Base-by-base conservation (phyloP, 1,139 yeast genomes). In the Geotrichum siamense region DNA sequence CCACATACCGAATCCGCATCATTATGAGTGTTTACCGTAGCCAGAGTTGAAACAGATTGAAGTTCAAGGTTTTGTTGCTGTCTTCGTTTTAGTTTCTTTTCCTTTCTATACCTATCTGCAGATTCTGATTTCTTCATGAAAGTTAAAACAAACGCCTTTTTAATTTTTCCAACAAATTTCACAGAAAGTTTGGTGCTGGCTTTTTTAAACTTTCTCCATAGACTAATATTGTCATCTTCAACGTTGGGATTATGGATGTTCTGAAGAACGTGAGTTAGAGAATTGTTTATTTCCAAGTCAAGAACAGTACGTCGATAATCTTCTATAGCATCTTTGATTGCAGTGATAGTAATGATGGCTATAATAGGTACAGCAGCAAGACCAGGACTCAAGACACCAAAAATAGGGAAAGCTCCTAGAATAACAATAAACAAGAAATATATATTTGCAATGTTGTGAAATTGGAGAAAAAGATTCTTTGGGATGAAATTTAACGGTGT, bases 361-460 rank as follows among this genome's bases (percentile, higher is more conserved):
- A 89, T 84, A 62, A 91, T 77, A 2, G 98, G 98, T 38, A 87
- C 96, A 1, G 95, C 89, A 8, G 94, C 82, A 51, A 91, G 67
- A 2, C 91, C 97, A 0, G 98, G 96, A 51, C 76, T 79, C 13
- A 82, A 77, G 30, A 89, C 96, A 57, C 98, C 98, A 61, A 91
- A 91, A 45, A 91, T 80, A 51, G 83, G 76, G 67, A 91, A 86
- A 15, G 64, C 61, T 47, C 94, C 93, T 55, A 87, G 65, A 51
- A 87, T 81, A 55, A 79, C 82, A 65, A 86, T 69, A 30, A 81
- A 64, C 58, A 87, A 69, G 71, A 87, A 87, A 67, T 85, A 87
- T 39, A 79, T 67, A 63, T 87, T 87, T 42, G 96, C 96, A 53
- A 85, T 78, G 60, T 87, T 89, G 48, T 75, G 77, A 60, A 87